Base-by-base conservation (phyloP, 2,329 filamentous ascomycete species). In the Nigrograna mackinnonii region DNA sequence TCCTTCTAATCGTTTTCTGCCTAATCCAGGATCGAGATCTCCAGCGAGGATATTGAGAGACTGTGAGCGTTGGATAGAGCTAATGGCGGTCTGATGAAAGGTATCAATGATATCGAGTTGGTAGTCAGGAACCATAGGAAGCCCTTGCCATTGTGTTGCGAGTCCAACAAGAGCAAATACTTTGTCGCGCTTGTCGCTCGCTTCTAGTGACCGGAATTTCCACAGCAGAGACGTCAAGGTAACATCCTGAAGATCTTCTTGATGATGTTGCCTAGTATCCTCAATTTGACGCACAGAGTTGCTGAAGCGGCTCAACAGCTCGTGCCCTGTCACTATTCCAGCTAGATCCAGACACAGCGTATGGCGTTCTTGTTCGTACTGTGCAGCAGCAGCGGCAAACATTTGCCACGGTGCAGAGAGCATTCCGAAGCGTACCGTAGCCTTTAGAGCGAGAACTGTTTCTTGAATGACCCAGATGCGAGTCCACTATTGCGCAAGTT, bases 381-480 rank as follows among this genome's bases (percentile, higher is more conserved):
- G 40, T 3, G 34, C 22, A n/a, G 54, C 54, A 4, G 54, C 54
- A 4, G 33, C 40, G 12, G 52, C 49, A 19, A 57, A 50, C 52
- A 57, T 54, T 28, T 46, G 41, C 54, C 49, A 57, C 3, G 52
- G 54, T 2, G 54, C 52, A 16, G 54, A 54, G 12, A 55, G 43
- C 32, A 43, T 46, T 22, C 52, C 51, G 28, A 43, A 54, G 9
- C 48, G 46, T 20, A 56, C 44, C 0, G 45, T 55, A 5, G 52
- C 54, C 37, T 52, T 51, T 2, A 31, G 43, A 0, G 54, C 41
- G 20, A 58, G 47, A 7, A 58, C 53, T 9, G 55, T 58, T 22
- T 58, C 55, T 37, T 56, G 55, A 13, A 58, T 39, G 9, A 58
- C 47, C 55, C 55, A 58, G n/a, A 53, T 49, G 17, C 55, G 51